Evolutionary conservation across 768 basidiomycete species (phyloP).

Genomic region (Fistulinella prunicolor): DNA sequence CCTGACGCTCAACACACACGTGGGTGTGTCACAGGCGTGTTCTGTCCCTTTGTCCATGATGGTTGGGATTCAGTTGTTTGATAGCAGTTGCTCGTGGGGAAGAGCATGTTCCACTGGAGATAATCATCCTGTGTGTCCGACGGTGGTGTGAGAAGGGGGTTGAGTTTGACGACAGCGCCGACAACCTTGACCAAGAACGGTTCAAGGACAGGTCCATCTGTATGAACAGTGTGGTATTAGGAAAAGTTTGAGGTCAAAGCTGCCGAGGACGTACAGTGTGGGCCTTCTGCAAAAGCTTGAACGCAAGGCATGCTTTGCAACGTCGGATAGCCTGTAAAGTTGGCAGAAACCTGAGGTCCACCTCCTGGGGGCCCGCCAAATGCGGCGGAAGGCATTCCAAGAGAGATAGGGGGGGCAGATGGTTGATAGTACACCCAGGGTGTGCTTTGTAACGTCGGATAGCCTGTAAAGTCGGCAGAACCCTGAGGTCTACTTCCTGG

Average conservation of each 20-base stretch:
- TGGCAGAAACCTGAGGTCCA: slow-evolving; percentile 22
- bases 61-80: slow-evolving; percentile 56
- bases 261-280: slow-evolving; percentile 36
- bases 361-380: slow-evolving; percentile 12
- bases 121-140: slow-evolving; percentile 44
- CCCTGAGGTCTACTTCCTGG: slow-evolving; percentile 9
- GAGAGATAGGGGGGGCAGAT: slow-evolving; percentile 25
- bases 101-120: slow-evolving; percentile 76
- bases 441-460: slow-evolving; percentile 25
- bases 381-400: slow-evolving; percentile 17
- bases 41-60: slow-evolving; percentile 67
- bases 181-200: slow-evolving; percentile 55
- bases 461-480: slow-evolving; percentile 34
- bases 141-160: slow-evolving; percentile 58
- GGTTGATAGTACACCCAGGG: slow-evolving; percentile 34
- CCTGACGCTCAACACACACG: too few relatives aligned
- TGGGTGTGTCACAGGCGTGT: slow-evolving; percentile 65
- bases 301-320: slow-evolving; percentile 27
- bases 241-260: background rate
- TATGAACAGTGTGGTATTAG: slow-evolving; percentile 13
- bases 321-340: slow-evolving; percentile 34
- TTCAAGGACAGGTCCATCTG: slow-evolving; percentile 70
- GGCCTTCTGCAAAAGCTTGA: slow-evolving; percentile 38
- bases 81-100: slow-evolving; percentile 54
- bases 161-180: slow-evolving; percentile 46